phyloP scores from a whole-genome alignment of 2,329 filamentous ascomycete genomes.

The Curvularia eragrostidis region DNA sequence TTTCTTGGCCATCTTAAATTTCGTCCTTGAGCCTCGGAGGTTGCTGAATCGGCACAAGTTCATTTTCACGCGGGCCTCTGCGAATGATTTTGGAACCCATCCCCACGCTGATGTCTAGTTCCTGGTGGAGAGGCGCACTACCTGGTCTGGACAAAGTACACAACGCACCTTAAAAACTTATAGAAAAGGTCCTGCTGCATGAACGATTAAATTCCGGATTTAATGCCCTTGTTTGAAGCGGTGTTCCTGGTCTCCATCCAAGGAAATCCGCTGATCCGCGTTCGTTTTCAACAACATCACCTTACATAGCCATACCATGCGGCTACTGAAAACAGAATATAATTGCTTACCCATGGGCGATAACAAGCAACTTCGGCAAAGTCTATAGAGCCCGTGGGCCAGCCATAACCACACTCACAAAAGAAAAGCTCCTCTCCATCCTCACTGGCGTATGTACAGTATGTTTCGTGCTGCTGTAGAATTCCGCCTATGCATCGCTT shows the following conservation, averaged over 20 bases:
- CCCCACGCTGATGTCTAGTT: neutral
- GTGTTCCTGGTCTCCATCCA: neutral
- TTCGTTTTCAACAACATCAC: conserved; percentile 4
- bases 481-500: neutral
- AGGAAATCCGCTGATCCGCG: neutral
- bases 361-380: conserved; percentile 6
- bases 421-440: conserved; percentile 11
- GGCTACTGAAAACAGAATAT: conserved; percentile 10
- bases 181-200: neutral
- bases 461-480: conserved; percentile 10
- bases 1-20: neutral
- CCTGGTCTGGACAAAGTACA: neutral
- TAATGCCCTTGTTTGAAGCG: neutral
- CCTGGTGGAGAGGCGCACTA: neutral
- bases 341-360: conserved; percentile 13
- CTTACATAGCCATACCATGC: neutral
- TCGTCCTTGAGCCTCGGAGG: neutral
- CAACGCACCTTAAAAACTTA: neutral
- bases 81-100: neutral
- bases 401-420: conserved; percentile 18
- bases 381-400: conserved; percentile 16
- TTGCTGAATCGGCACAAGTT: neutral
- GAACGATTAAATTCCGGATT: neutral
- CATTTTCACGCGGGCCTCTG: neutral
- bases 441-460: conserved; percentile 16